Evolutionary conservation across 2,329 filamentous ascomycete species (phyloP), one percentile per base, ranked within the genome.

Genomic region (Fusarium sacchari): DNA sequence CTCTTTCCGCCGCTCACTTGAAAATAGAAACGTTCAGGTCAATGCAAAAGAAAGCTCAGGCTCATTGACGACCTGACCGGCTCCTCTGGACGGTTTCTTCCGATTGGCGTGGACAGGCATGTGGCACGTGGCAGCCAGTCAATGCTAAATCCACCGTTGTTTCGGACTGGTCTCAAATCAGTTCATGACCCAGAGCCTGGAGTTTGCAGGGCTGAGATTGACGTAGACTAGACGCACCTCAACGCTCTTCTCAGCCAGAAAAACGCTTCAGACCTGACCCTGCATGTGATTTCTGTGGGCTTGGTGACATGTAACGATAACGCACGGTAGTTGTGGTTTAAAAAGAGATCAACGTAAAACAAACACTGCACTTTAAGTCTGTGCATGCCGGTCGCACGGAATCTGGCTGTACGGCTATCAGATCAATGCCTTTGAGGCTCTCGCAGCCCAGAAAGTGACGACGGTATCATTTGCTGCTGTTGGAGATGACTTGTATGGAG

Each of bases 131-230:
- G 76, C 68, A 70, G 58, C 55, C 68, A 70, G 60, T 49, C 58
- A 66, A 75, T 75, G 65, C 66, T 69, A 75, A 69, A 68, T 71
- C 64, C 64, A 67, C 67, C 60, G 71, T 67, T 71, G 72, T 76
- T 78, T 77, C 70, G 73, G 68, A 40, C 62, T 71, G 71, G 76
- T 77, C 76, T 78, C 67, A 77, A 75, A 64, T 76, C 72, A 74
- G 74, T 73, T 64, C 68, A 71, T 55, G 52, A 18, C 30, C 50
- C 50, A 42, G 26, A 59, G 66, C 64, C 46, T 65, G 52, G 36
- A 58, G 65, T 57, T 37, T 55, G 26, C 58, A 71, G 61, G 61
- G 69, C 64, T 65, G 47, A 55, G 46, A 52, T 39, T 62, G 56
- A 73, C 60, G 46, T 69, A 72, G 40, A 56, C 42, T 55, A 49